A percentile compares a stretch with the other conserved stretches of the same genome.
Conservation (phyloP, 2,329 filamentous ascomycete species). For the Fusarium palustre region DNA sequence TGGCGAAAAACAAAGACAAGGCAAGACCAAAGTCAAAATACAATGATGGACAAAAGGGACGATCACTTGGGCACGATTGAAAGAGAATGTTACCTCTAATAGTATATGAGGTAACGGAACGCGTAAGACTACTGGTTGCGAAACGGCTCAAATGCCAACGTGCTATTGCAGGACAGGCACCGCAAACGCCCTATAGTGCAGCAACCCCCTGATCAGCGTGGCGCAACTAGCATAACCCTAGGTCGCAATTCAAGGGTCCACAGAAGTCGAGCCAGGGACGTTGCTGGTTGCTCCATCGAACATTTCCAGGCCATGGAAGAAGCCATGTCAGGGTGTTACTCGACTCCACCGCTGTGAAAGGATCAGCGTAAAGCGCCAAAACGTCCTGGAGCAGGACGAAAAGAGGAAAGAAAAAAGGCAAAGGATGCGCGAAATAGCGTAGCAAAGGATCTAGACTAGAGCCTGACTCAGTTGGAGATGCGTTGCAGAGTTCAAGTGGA, state of each 20-base stretch:
- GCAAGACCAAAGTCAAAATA: background rate
- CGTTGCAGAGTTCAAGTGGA: too few relatives aligned
- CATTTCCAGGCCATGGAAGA: conserved; percentile 9
- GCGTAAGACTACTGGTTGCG: conserved; percentile 25
- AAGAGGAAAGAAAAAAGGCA: background rate
- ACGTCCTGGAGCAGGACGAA: background rate
- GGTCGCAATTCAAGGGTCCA: conserved; percentile 12
- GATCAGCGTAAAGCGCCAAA: conserved; percentile 24
- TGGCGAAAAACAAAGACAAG: background rate
- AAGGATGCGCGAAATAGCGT: background rate
- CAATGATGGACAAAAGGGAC: background rate
- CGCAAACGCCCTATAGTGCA: conserved; percentile 4
- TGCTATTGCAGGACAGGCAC: conserved; percentile 14
- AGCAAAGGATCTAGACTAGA: background rate
- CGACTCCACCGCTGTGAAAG: conserved; percentile 1
- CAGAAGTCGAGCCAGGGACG: background rate
- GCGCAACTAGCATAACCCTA: conserved; percentile 15
- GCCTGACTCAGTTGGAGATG: background rate
- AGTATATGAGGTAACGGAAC: conserved; percentile 34
- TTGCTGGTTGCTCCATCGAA: background rate
- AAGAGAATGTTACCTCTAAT: conserved; percentile 11
- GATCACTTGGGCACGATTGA: conserved; percentile 14
- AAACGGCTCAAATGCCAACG: conserved; percentile 2
- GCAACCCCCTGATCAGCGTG: conserved; percentile 21
- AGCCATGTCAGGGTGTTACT: conserved; percentile 17